Conservation (phyloP, 192 early-diverging fungal species). For the Rhizoclosmatium globosum region DNA sequence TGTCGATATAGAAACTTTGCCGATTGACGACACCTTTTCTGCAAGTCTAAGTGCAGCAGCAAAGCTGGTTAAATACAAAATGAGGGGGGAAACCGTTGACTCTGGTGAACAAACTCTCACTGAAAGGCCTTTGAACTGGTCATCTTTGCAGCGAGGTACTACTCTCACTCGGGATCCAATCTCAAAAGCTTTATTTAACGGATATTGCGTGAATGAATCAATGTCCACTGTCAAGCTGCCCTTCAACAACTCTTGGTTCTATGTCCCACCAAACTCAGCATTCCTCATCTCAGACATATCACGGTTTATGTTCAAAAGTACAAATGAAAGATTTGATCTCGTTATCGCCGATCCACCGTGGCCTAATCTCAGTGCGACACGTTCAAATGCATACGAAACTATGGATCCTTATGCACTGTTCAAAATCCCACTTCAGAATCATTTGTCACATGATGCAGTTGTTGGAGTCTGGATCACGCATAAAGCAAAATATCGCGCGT, state of each 20-base stretch:
- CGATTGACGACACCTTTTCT: too few species aligned
- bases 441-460: conserved; percentile 49
- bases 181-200: neutral
- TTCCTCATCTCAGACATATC: conserved; percentile 44
- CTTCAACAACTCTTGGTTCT: neutral
- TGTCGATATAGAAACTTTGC: too few species aligned
- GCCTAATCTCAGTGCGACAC: conserved; percentile 69
- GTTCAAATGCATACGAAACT: conserved; percentile 61
- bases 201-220: neutral
- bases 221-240: neutral
- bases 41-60: too few species aligned
- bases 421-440: conserved; percentile 61
- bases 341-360: conserved; percentile 75
- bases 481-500: conserved; percentile 62
- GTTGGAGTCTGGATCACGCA: conserved; percentile 81
- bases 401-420: conserved; percentile 75
- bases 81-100: too few species aligned
- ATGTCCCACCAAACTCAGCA: conserved; percentile 34
- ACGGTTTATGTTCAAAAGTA: neutral
- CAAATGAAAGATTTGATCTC: conserved; percentile 34
- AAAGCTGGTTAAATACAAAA: too few species aligned
- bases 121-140: too few species aligned
- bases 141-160: too few species aligned
- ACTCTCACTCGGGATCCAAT: neutral
- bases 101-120: too few species aligned